Evolutionary conservation across 768 basidiomycete species (phyloP), one percentile per base, ranked within the genome.

Genomic region (Lanmaoa rubissima): DNA sequence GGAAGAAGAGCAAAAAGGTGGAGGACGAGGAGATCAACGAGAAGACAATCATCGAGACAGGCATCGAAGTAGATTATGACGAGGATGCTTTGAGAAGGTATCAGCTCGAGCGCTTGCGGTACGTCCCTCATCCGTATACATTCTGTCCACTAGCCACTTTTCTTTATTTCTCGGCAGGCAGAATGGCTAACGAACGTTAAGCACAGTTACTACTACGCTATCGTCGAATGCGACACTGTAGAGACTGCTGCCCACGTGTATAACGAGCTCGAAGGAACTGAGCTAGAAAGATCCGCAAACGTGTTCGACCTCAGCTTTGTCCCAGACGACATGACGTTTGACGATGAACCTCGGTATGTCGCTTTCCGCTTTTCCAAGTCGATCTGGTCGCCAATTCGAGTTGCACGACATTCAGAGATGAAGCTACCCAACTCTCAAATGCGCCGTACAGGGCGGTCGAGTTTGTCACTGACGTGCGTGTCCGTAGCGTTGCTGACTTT

Each of bases 271-370:
- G 91, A 98, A 61, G 94, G 94, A 16, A 92, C 96, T 2, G 97
- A 99, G 70, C 82, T 98, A 16, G 97, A 98, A 71, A 86, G 94
- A 32, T 97, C 96, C 1, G 96, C 97, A 4, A 99, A 99, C 69
- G 82, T 98, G 8, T 88, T 99, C 57, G 92, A 99, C 68, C 74
- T 99, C 35, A 97, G 95, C 70, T 98, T 90, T 71, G 93, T 96
- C 12, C 92, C 94, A 0, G 86, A 94, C 32, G 88, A 80, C 24
- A 94, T 95, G 93, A 76, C 76, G 2, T 97, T 98, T 65, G 89
- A 88, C 19, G 82, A 83, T 16, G 85, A 90, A 55, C 82, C 78
- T 63, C 79, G 90, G 93, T 92, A 65, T n/a, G 62, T 59, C 26
- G 0, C 5, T 13, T 31, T 24, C 14, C 3, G 3, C 24, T 9